Evolutionary conservation across 1,284 basidiomycete genomes (phyloP).

Genomic region (Mycocalia duriaeana): DNA sequence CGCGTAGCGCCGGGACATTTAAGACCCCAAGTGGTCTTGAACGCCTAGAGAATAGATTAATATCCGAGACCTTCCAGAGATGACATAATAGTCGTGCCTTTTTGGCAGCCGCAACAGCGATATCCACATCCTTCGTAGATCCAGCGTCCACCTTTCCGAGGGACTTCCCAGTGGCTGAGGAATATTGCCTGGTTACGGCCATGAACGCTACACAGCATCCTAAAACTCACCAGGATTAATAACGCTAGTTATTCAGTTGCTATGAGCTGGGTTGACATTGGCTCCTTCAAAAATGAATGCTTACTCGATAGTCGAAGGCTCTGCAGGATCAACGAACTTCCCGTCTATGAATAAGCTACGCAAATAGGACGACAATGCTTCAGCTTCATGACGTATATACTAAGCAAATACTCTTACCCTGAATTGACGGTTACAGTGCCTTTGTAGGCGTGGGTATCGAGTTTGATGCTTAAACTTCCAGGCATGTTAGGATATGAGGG

Average conservation of each 20-base stretch:
- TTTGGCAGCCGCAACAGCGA: conserved; percentile 67
- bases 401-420: too few relatives aligned
- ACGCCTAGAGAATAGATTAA: conserved; percentile 34
- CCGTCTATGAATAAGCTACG: conserved; percentile 4
- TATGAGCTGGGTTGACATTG: not conserved
- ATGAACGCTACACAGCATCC: not conserved
- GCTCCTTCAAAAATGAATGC: not conserved
- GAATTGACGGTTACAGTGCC: not conserved
- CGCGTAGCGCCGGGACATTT: conserved; percentile 54
- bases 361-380: too few relatives aligned
- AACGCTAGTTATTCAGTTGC: not conserved
- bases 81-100: conserved; percentile 29
- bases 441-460: not conserved
- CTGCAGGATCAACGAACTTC: conserved; percentile 4
- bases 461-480: not conserved
- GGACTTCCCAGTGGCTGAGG: not conserved
- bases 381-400: too few relatives aligned
- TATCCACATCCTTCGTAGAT: conserved; percentile 62
- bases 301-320: conserved; percentile 2
- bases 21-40: conserved; percentile 64
- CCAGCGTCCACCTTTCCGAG: conserved; percentile 13
- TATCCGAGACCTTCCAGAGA: not conserved
- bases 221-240: conserved; percentile 3
- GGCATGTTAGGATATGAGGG: not conserved
- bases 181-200: not conserved